Evolutionary conservation across 106 monocot species (phyloP).

Genomic region (Acorus gramineus): DNA sequence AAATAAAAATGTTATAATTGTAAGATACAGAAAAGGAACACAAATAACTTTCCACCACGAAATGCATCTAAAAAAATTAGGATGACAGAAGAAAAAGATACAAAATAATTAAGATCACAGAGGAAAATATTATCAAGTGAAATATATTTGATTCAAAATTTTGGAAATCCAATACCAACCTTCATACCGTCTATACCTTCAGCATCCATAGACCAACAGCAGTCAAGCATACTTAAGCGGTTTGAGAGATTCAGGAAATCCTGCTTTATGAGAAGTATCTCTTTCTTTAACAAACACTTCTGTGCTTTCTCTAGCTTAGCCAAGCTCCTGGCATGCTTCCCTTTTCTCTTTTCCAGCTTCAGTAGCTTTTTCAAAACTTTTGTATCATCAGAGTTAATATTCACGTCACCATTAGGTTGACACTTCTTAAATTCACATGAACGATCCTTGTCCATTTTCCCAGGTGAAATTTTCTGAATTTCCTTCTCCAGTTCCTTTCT

Average conservation of each 20-base stretch:
- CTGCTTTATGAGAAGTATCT: slow-evolving; percentile 39
- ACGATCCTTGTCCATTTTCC: background rate
- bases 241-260: slow-evolving; percentile 37
- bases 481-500: slow-evolving; percentile 42
- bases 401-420: slow-evolving; percentile 5
- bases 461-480: slow-evolving; percentile 12
- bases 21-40: too few species aligned
- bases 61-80: too few species aligned
- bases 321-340: slow-evolving; percentile 50
- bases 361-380: slow-evolving; percentile 57
- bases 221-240: slow-evolving; percentile 53
- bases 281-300: slow-evolving; percentile 22
- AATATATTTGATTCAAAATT: too few species aligned
- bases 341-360: slow-evolving; percentile 52
- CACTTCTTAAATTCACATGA: slow-evolving; percentile 1
- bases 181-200: slow-evolving; percentile 49
- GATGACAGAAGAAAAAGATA: background rate
- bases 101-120: background rate
- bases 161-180: slow-evolving; percentile 43
- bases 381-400: slow-evolving; percentile 12
- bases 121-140: slow-evolving; percentile 2
- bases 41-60: too few species aligned
- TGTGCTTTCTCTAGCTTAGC: slow-evolving; percentile 52
- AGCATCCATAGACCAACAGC: slow-evolving; percentile 20
- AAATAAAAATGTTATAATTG: background rate